phyloP scores from a whole-genome alignment of 768 basidiomycete species.

The Kwoniella europaea region DNA sequence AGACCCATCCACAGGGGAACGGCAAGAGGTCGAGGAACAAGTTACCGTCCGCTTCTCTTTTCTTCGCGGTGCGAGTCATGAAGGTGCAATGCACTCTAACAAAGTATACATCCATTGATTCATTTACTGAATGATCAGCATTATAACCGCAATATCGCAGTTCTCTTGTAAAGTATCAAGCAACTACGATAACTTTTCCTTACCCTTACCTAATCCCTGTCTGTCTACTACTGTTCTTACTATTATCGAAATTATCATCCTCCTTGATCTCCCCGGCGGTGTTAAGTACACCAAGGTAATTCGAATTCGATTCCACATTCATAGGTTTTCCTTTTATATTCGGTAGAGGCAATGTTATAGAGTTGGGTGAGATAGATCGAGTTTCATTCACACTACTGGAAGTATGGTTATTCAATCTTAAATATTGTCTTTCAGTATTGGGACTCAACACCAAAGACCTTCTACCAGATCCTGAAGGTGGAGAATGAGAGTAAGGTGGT shows the following conservation, averaged over 20 bases:
- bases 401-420: background rate
- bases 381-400: background rate
- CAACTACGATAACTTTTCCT: too few relatives aligned
- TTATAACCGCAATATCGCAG: too few relatives aligned
- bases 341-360: background rate
- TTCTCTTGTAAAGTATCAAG: too few relatives aligned
- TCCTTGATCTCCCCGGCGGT: background rate
- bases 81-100: too few relatives aligned
- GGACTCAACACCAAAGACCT: constrained; percentile 8
- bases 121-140: too few relatives aligned
- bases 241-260: background rate
- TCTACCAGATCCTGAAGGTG: background rate
- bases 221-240: background rate
- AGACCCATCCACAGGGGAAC: too few relatives aligned
- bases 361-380: background rate
- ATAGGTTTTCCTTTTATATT: background rate
- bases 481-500: constrained; percentile 26
- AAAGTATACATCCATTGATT: too few relatives aligned
- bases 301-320: background rate
- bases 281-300: constrained; percentile 4
- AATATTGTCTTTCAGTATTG: constrained; percentile 6
- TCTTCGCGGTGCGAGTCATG: too few relatives aligned
- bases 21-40: too few relatives aligned
- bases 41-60: too few relatives aligned
- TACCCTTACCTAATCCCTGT: too few relatives aligned